Evolutionary conservation across 1,284 basidiomycete species (phyloP), one percentile per base, ranked within the genome.

Genomic region (Coniferiporia sulphurascens): DNA sequence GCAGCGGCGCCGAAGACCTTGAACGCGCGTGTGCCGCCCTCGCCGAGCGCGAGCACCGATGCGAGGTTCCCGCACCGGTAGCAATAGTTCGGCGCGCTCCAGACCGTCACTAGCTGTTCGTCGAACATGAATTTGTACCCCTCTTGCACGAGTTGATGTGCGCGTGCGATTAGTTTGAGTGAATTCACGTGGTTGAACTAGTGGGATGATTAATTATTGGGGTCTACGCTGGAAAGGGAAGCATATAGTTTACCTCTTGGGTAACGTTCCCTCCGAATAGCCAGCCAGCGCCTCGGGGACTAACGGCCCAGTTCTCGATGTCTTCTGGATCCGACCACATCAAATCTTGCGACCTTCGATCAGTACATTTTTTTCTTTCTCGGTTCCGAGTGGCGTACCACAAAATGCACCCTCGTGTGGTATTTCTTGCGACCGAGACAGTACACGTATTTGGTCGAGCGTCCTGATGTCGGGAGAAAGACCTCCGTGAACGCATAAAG

Each of bases 261-360:
- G 94, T 95, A 8, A 98, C 93, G 64, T 79, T 85, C 10, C 80
- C 85, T 8, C 95, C 95, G 64, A 98, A 98, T n/a, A 98, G 74
- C 94, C 94, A 98, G 1, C 95, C 95, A 9, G 95, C 95, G 5
- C 95, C 95, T 56, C 95, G 81, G 5, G 95, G 95, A 67, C 91
- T 94, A 43, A 98, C 92, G 2, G 92, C 93, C 95, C 95, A 98
- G 43, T 91, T 92, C 46, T 95, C 92, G 45, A 97, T 88, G 41
- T 98, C 94, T 69, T 98, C 95, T 0, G 95, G 95, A 72, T 98
- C 95, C 22, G 92, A 95, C 95, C 95, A 98, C 93, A 97, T 96
- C 15, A 98, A 81, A 72, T 97, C 94, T 94, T 27, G 60, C 9
- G 46, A 2, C 36, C 36, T 43, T 36, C 49, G 19, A 52, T 36